These are phyloP conservation scores for Eucalyptus cladocalyx DNA, from an alignment of 345 rosid genomes.

Conservation along the genomic window DNA sequence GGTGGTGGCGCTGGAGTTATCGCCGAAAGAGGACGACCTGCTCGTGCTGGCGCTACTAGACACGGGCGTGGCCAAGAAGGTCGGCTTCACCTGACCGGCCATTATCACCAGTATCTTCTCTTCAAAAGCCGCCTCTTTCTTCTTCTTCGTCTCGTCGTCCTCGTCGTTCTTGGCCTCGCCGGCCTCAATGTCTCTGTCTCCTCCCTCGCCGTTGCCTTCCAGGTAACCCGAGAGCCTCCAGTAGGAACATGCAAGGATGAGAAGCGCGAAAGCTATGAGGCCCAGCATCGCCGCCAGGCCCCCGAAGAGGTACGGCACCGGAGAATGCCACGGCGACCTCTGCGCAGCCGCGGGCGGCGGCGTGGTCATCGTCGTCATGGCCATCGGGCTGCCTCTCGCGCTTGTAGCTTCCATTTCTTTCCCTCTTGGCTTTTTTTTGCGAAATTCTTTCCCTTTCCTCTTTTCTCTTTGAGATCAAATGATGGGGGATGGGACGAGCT, in stretches of 20 bases:
- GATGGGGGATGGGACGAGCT: not conserved
- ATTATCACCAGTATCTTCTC: slow-evolving; percentile 83
- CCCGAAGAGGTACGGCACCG: slow-evolving; percentile 89
- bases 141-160: slow-evolving; percentile 2
- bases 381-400: slow-evolving; percentile 19
- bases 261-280: slow-evolving; percentile 82
- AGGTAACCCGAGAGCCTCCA: slow-evolving; percentile 88
- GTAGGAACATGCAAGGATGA: slow-evolving; percentile 90
- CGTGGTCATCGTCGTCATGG: slow-evolving; percentile 1
- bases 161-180: slow-evolving; percentile 26
- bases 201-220: slow-evolving; percentile 8
- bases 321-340: slow-evolving; percentile 96
- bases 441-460: not conserved
- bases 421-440: not conserved
- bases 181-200: slow-evolving; percentile 57
- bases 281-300: slow-evolving; percentile 97
- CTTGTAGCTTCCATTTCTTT: slow-evolving; percentile 10
- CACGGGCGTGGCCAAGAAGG: slow-evolving; percentile 67
- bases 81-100: slow-evolving; percentile 86
- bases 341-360: not conserved
- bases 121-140: slow-evolving; percentile 16
- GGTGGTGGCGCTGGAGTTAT: not conserved
- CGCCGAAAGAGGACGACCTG: slow-evolving; percentile 33
- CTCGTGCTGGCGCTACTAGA: not conserved
- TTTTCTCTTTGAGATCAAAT: not conserved